phyloP scores from a whole-genome alignment of 1,139 yeast genomes.

The Yarrowia galli region DNA sequence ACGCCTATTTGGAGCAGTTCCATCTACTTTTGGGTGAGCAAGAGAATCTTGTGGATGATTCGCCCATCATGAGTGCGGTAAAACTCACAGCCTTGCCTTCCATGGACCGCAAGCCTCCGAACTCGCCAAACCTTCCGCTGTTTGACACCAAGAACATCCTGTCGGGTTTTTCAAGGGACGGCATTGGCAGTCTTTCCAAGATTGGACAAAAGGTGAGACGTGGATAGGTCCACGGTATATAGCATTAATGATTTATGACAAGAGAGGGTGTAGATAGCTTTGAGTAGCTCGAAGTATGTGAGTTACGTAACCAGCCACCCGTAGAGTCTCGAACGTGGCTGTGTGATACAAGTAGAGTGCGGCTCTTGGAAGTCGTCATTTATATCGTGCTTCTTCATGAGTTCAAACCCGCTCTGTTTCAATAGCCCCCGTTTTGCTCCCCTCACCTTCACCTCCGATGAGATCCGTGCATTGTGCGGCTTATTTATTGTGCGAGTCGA shows the following conservation, averaged over 20 bases:
- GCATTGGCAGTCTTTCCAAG: constrained; percentile 22
- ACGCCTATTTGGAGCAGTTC: constrained; percentile 15
- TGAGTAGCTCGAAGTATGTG: no score
- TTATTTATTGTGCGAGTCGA: background rate
- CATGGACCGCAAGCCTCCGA: constrained; percentile 17
- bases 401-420: no score
- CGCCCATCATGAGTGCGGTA: constrained; percentile 31
- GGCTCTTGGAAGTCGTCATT: no score
- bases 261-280: no score
- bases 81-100: constrained; percentile 19
- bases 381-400: no score
- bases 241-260: constrained; percentile 33
- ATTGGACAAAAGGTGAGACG: constrained; percentile 17
- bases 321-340: no score
- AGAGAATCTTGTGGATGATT: constrained; percentile 26
- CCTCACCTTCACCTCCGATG: background rate
- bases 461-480: constrained; percentile 17
- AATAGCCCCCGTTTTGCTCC: background rate
- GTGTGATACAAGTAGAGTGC: no score
- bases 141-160: constrained; percentile 33
- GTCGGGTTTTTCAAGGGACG: constrained; percentile 29
- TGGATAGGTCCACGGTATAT: constrained; percentile 11
- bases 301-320: no score
- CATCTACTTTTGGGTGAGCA: constrained; percentile 21
- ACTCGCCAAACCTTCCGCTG: constrained; percentile 28